phyloP scores from a whole-genome alignment of 1,139 yeast species.

The Sugiyamaella neomexicana region DNA sequence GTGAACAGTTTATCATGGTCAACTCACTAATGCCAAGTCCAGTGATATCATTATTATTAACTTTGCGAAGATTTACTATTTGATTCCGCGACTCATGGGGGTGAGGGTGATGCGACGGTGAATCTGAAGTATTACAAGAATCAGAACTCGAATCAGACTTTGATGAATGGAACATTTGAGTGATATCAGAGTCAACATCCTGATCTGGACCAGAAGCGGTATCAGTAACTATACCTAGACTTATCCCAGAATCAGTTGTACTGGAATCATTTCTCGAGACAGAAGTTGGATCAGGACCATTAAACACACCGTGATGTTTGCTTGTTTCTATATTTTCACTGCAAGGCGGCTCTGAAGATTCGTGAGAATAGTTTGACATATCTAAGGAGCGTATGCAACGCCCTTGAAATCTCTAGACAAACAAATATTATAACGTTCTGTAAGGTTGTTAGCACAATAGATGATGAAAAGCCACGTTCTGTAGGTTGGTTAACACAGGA shows the following conservation, averaged over 20 bases:
- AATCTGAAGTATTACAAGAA: neutral
- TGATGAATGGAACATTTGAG: no score
- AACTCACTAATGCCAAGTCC: neutral
- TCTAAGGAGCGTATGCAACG: neutral
- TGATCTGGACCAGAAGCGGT: neutral
- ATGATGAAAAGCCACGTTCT: no score
- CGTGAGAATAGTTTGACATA: no score
- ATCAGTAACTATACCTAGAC: no score
- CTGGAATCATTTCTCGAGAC: neutral
- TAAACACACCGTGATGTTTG: neutral
- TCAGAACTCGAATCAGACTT: neutral
- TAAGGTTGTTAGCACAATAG: no score
- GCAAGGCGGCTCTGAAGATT: neutral
- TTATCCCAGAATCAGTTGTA: no score
- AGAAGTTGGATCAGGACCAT: neutral
- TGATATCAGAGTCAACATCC: no score
- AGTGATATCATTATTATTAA: neutral
- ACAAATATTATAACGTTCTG: neutral
- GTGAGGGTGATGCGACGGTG: neutral
- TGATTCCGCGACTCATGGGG: neutral
- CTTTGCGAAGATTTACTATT: neutral
- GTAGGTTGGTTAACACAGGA: no score
- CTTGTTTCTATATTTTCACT: neutral
- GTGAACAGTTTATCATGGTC: neutral
- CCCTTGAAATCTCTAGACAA: neutral